phyloP scores from a whole-genome alignment of 768 basidiomycete genomes.

The Lactifluus echinatus region DNA sequence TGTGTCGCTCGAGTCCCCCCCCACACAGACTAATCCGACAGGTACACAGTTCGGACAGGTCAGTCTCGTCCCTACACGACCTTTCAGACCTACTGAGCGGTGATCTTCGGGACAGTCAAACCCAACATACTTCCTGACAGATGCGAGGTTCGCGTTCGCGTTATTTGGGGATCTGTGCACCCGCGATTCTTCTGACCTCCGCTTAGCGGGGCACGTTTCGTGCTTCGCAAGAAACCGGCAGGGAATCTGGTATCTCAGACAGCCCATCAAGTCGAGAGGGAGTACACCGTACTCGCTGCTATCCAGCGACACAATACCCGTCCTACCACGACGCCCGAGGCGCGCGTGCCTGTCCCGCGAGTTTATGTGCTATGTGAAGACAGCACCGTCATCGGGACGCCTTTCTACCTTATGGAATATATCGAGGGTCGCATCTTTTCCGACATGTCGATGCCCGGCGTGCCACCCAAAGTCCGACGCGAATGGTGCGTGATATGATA shows the following conservation, averaged over 20 bases:
- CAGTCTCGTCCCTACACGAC: constrained; percentile 20
- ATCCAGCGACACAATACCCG: constrained; percentile 64
- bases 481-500: constrained; percentile 49
- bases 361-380: constrained; percentile 83
- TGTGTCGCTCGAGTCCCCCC: constrained; percentile 28
- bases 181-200: neutral
- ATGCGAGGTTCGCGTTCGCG: constrained; percentile 58
- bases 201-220: constrained; percentile 48
- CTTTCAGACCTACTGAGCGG: neutral
- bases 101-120: constrained; percentile 54
- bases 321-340: constrained; percentile 38
- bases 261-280: constrained; percentile 92
- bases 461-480: constrained; percentile 49
- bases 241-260: constrained; percentile 82
- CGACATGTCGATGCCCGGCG: constrained; percentile 66
- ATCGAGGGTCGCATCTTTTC: constrained; percentile 91
- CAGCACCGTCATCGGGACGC: constrained; percentile 65
- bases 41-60: constrained; percentile 79
- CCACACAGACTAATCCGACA: neutral
- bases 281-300: constrained; percentile 73
- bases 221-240: constrained; percentile 88
- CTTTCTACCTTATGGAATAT: constrained; percentile 97
- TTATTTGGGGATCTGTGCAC: neutral
- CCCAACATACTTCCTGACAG: constrained; percentile 90
- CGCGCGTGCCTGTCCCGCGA: constrained; percentile 74